These are phyloP conservation scores for Candida pseudofarinosa DNA, from an alignment of 805 yeast species.

Conservation along the genomic window DNA sequence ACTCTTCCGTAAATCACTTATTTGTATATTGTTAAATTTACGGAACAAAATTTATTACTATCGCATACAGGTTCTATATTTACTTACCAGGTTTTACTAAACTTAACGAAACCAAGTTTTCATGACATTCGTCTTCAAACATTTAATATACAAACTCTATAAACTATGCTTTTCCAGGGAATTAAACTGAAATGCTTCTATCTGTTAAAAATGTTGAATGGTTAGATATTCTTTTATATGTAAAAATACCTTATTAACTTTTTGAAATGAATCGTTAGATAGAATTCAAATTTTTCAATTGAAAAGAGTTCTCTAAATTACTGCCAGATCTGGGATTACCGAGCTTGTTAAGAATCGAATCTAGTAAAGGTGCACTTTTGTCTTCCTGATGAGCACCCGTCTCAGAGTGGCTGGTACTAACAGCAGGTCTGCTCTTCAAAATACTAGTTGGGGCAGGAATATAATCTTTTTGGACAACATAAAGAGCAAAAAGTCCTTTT, in stretches of 20 bases:
- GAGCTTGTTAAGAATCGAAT: slow-evolving; percentile 24
- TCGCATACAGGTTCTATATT: not conserved
- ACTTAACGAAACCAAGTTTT: not conserved
- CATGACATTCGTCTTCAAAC: not conserved
- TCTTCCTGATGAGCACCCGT: slow-evolving; percentile 1
- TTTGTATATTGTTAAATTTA: no score
- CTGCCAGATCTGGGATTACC: slow-evolving; percentile 6
- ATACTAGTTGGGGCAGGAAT: slow-evolving; percentile 20
- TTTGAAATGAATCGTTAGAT: not conserved
- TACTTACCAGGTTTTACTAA: no score
- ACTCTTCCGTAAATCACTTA: not conserved
- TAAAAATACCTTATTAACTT: not conserved
- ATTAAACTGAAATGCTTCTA: no score
- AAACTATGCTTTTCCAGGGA: not conserved
- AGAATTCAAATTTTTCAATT: not conserved
- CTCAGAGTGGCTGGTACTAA: not conserved
- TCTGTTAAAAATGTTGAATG: not conserved
- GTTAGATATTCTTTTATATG: not conserved
- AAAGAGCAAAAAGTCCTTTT: slow-evolving; percentile 30
- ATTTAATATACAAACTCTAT: not conserved
- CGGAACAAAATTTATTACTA: no score
- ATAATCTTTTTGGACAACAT: slow-evolving; percentile 36
- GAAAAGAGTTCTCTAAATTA: not conserved
- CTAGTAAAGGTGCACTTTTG: slow-evolving; percentile 9
- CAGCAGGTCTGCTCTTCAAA: slow-evolving; percentile 5